These are phyloP conservation scores for Linum usitatissimum DNA, from an alignment of 345 rosid genomes.

Conservation along the genomic window DNA sequence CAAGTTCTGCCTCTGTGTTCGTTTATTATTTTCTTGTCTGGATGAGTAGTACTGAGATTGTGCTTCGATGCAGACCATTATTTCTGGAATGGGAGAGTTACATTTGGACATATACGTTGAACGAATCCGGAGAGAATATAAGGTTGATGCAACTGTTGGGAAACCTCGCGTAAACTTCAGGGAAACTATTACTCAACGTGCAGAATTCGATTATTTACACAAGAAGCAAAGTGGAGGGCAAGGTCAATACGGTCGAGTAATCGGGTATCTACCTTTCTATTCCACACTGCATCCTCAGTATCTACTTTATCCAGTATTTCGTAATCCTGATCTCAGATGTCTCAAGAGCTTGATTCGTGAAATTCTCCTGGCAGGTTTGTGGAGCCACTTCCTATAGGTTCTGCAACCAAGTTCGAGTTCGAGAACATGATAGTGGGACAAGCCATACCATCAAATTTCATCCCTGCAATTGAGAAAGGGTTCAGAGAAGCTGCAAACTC, in stretches of 20 bases:
- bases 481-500: slow-evolving; percentile 97
- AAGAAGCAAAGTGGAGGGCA: slow-evolving; percentile 98
- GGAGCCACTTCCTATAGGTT: slow-evolving; percentile 68
- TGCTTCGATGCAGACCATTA: slow-evolving; percentile 59
- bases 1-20: slow-evolving; percentile 1
- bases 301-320: not conserved
- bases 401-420: slow-evolving; percentile 68
- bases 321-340: not conserved
- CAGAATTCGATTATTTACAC: slow-evolving; percentile 90
- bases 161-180: slow-evolving; percentile 97
- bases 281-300: not conserved
- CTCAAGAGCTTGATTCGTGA: not conserved
- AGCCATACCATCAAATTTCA: slow-evolving; percentile 83
- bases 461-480: slow-evolving; percentile 97
- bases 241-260: slow-evolving; percentile 93
- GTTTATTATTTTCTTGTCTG: not conserved
- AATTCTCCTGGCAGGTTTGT: slow-evolving; percentile 40
- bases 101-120: slow-evolving; percentile 95
- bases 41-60: not conserved
- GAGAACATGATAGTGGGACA: slow-evolving; percentile 94
- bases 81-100: slow-evolving; percentile 99
- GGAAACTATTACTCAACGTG: slow-evolving; percentile 82
- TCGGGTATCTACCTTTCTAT: slow-evolving; percentile 42
- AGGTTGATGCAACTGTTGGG: slow-evolving; percentile 98
- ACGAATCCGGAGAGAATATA: slow-evolving; percentile 88